Percentiles rank a stretch among this genome's conserved stretches.
These are phyloP conservation scores for Ceratocystis albifundus DNA, from an alignment of 2,329 filamentous ascomycete genomes.

Conservation along the genomic window DNA sequence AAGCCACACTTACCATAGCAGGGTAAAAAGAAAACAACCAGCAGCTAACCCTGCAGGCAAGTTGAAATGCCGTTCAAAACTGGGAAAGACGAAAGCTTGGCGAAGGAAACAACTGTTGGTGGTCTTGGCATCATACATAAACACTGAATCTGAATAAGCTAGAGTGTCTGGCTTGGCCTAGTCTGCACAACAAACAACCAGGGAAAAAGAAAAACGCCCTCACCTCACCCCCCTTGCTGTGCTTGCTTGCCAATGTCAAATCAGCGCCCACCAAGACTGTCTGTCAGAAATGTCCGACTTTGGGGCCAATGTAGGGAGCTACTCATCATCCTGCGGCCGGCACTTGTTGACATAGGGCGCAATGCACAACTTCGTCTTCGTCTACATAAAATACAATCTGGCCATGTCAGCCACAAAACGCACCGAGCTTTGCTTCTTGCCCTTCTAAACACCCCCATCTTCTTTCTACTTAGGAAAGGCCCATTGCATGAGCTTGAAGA, in stretches of 20 bases:
- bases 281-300: too few relatives aligned
- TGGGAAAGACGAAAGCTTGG: not conserved
- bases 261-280: not conserved
- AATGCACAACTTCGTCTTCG: not conserved
- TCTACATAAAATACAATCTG: not conserved
- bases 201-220: not conserved
- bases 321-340: not conserved
- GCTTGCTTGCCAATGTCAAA: not conserved
- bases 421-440: not conserved
- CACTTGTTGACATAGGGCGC: constrained; percentile 5
- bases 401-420: not conserved
- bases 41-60: not conserved
- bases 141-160: not conserved
- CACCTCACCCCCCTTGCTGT: constrained; percentile 1
- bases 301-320: not conserved
- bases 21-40: not conserved
- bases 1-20: not conserved
- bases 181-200: not conserved
- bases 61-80: not conserved
- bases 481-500: not conserved
- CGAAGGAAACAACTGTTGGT: not conserved
- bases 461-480: not conserved
- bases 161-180: not conserved
- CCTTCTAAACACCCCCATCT: not conserved
- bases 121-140: not conserved